A percentile compares a stretch with the other conserved stretches of the same genome.
These are phyloP conservation scores for Piper betle DNA, from an alignment of 164 flowering plant species.

Conservation along the genomic window DNA sequence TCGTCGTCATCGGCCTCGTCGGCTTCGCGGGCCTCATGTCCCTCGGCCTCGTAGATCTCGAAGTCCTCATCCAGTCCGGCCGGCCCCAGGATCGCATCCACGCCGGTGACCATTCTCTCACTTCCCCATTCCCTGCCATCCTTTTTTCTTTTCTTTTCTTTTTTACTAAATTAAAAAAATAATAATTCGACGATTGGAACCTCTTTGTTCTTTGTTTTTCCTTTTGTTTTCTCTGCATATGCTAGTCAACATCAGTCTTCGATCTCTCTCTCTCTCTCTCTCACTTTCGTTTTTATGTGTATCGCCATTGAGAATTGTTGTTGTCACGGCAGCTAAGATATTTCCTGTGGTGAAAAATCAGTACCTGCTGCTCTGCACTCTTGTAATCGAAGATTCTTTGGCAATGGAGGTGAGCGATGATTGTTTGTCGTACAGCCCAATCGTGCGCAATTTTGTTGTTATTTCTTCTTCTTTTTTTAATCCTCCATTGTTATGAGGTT, in stretches of 20 bases:
- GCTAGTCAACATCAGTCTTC: too few species aligned
- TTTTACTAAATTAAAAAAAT: too few species aligned
- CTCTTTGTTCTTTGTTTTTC: not conserved
- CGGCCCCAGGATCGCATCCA: slow-evolving; percentile 66
- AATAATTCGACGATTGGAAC: too few species aligned
- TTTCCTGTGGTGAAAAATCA: slow-evolving; percentile 92
- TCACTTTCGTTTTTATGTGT: too few species aligned
- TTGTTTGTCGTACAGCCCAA: not conserved
- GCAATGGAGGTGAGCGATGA: slow-evolving; percentile 72
- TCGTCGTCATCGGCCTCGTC: slow-evolving; percentile 48
- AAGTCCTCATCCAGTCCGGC: slow-evolving; percentile 83
- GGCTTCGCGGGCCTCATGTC: slow-evolving; percentile 90
- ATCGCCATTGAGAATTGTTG: not conserved
- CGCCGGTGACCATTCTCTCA: slow-evolving; percentile 68
- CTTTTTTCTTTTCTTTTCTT: too few species aligned
- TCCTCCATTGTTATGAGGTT: not conserved
- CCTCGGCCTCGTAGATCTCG: slow-evolving; percentile 88
- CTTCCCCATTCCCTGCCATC: too few species aligned
- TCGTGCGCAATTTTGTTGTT: not conserved
- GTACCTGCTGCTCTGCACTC: slow-evolving; percentile 82
- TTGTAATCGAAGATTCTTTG: slow-evolving; percentile 71
- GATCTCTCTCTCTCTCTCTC: too few species aligned
- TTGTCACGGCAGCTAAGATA: slow-evolving; percentile 61
- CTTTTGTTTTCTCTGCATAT: too few species aligned
- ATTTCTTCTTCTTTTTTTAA: not conserved